Evolutionary conservation across 2,329 filamentous ascomycete genomes (phyloP).

Genomic region (Exophiala viscosa): DNA sequence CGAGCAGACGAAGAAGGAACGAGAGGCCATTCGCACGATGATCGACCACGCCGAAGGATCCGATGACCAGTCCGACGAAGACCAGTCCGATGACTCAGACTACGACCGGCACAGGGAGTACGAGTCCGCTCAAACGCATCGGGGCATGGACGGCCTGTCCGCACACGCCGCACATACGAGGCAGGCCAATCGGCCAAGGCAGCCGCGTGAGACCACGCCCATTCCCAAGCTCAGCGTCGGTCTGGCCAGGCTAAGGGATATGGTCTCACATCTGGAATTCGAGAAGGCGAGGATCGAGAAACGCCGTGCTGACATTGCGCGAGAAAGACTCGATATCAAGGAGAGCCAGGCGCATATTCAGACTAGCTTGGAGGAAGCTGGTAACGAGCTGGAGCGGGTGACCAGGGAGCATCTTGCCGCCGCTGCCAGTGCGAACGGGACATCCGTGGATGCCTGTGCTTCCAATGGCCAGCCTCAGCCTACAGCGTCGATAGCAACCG

Average conservation of each 20-base stretch:
- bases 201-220: constrained; percentile 24
- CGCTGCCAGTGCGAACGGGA: not conserved
- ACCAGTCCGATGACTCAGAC: constrained; percentile 30
- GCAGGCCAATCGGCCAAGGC: constrained; percentile 19
- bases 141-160: constrained; percentile 71
- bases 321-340: constrained; percentile 20
- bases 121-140: constrained; percentile 78
- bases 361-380: constrained; percentile 23
- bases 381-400: constrained; percentile 22
- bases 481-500: not conserved
- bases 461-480: not conserved
- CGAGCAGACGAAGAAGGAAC: constrained; percentile 30
- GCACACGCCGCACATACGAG: constrained; percentile 13
- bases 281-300: constrained; percentile 20
- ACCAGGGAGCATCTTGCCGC: constrained; percentile 8
- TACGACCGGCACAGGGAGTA: constrained; percentile 70
- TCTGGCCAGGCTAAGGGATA: constrained; percentile 21
- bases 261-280: constrained; percentile 18
- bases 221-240: constrained; percentile 26
- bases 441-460: not conserved
- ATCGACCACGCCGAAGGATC: constrained; percentile 72
- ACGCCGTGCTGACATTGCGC: constrained; percentile 17
- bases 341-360: constrained; percentile 22
- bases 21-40: constrained; percentile 75
- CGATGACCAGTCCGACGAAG: constrained; percentile 57